Evolutionary conservation across 208 protist genomes (phyloP), one percentile per base, ranked within the genome.

Genomic region (Acanthamoeba royreba): DNA sequence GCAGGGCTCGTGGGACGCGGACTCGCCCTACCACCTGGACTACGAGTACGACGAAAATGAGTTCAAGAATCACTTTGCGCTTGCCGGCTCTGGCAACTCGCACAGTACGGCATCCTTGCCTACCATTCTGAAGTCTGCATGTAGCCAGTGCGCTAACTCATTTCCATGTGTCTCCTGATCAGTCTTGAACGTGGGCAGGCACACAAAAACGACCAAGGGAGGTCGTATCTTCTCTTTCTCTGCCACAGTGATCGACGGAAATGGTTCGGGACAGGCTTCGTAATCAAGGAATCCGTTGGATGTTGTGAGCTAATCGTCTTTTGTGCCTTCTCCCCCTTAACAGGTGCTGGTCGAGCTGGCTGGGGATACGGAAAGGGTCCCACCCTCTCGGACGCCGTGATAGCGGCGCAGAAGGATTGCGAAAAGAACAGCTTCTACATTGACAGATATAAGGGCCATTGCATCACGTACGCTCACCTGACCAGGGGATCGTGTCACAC

Each of bases 361-460:
- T 66, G 45, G 81, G 81, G 81, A 9, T 66, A 66, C 17, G 81
- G 81, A 43, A 89, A 89, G 52, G 81, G 81, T 4, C 52, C 81
- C 0, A 89, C 49, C 5, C 81, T 66, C 9, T 66, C 45, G 19
- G 81, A 89, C 42, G 81, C 81, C 49, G 49, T 89, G 33, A 11
- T 66, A n/a, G 49, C 49, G 19, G 81, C 81, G 13, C 45, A 66
- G 31, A 45, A 58, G 81, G 81, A 89, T 28, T 55, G 45, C 15
- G 49, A 89, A 53, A 89, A 22, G 47, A 89, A 89, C 81, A 55
- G 45, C 49, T 66, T 89, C 81, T 66, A 25, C 28, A 89, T 89
- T 33, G 81, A 89, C 49, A 89, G 81, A 66, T 89, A 89, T 35
- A 55, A 89, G 22, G 81, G 81, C 49, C 11, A 66, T 2, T 55